Conservation (phyloP, 2,329 filamentous ascomycete species). For the Ambrosiella beaveri region DNA sequence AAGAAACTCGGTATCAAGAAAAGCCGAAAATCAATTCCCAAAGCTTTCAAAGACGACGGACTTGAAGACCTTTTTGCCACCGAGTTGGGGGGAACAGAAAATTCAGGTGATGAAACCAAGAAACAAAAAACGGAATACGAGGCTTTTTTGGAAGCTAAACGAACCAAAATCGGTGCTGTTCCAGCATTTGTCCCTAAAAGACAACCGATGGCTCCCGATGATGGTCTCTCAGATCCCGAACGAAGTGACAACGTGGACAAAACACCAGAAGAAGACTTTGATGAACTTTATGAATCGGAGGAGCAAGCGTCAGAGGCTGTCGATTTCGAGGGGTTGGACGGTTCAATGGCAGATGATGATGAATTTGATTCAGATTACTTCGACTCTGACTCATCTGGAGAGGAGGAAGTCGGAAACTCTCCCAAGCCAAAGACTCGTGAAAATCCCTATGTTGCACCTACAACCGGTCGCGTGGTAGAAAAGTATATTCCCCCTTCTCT, state of each 20-base stretch:
- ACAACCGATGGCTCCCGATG: neutral
- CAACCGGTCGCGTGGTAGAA: constrained; percentile 26
- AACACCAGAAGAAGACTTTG: neutral
- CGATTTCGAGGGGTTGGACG: neutral
- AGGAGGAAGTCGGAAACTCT: constrained; percentile 19
- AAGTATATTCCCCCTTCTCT: constrained; percentile 89
- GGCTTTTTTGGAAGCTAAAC: constrained; percentile 35
- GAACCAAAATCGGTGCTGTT: neutral
- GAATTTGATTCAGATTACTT: constrained; percentile 10
- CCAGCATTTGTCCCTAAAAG: neutral
- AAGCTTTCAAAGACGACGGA: constrained; percentile 65
- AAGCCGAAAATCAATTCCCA: constrained; percentile 54
- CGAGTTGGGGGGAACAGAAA: constrained; percentile 28
- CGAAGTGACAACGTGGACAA: neutral
- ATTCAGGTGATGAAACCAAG: constrained; percentile 27
- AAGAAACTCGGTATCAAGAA: constrained; percentile 70
- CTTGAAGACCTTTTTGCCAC: constrained; percentile 62
- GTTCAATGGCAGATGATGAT: constrained; percentile 5
- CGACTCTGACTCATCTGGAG: constrained; percentile 15
- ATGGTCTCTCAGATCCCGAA: neutral
- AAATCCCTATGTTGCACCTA: constrained; percentile 76
- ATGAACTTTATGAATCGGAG: neutral
- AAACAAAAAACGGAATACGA: constrained; percentile 45
- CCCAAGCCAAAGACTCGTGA: constrained; percentile 36
- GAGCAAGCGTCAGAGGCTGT: neutral